Base-by-base conservation (phyloP, 140 eudicot species). In the Senecio squalidus region DNA sequence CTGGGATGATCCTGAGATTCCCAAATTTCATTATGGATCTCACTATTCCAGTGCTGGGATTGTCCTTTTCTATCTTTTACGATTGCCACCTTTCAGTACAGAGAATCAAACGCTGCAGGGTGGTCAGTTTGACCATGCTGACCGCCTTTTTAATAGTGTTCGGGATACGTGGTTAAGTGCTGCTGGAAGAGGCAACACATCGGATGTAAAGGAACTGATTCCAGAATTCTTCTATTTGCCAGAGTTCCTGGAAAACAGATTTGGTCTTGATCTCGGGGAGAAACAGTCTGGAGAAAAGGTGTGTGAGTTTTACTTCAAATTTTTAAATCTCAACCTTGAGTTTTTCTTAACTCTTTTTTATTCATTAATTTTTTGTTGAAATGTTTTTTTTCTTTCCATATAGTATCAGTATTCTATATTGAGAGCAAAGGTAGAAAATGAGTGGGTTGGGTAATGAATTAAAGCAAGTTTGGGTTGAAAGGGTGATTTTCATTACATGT, bases 1-100 rank as follows among this genome's bases (percentile, higher is more conserved):
- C 82, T 93, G 99, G 99, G 99, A 93, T 80, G 99, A 93, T 76
- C 99, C 99, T 3, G 99, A 93, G 53, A 82, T 88, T 43, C 99
- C 99, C 5, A 93, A 88, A 49, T 93, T 93, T 67, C 99, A 93
- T 74, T 93, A 93, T 38, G 99, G 99, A 9, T 93, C 99, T 68
- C 96, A 93, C 64, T 93, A 93, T 76, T 93, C 99, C 14, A 93
- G 99, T 76, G 99, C 99, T 31, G 96, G 99, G 49, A 93, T 93
- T 61, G 95, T 93, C 27, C 99, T 93, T 63, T 93, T 93, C 74
- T 93, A 93, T 79, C 95, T 93, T 34, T 25, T 93, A 56, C 93
- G 99, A 57, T 74, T 93, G 62, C 99, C 96, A 29, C 99, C 99
- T 11, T 93, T 93, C 59, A 93, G 99, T 57, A 58, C 71, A 6